Evolutionary conservation across 768 basidiomycete species (phyloP), one percentile per base, ranked within the genome.

Genomic region (Saitozyma podzolica): DNA sequence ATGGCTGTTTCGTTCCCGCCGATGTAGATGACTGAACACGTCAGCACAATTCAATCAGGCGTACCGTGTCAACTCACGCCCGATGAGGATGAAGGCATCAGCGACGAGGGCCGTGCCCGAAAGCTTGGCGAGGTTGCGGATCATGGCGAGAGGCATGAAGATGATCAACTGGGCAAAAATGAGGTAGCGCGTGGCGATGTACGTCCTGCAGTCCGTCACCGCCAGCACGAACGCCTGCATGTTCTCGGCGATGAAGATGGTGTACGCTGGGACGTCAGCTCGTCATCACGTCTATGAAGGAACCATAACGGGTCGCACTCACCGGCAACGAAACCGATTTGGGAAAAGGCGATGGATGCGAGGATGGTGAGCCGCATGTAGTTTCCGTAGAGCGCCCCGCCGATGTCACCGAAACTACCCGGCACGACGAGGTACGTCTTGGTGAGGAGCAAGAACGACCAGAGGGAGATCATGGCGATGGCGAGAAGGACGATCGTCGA

Each of bases 391-490:
- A 99, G 81, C 0, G 84, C 79, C 1, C 96, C 96, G 39, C 96
- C 96, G 59, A 99, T 93, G 74, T 98, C 96, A 79, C 95, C 95
- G 71, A 95, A 98, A 74, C 89, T 91, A 11, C 94, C 95, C 7
- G 89, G 87, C 14, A 97, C 90, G 53, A 88, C 88, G 56, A 91
- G 86, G 65, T 96, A 92, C 49, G 92, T 87, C 78, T 88, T 83
- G 47, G 95, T 86, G 56, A 99, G 85, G 0, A 98, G 85, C 37
- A 99, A 81, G 85, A 98, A 99, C 0, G 93, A 92, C 81, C 92
- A 92, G 4, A 98, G 81, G 2, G 92, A 96, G 56, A 97, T 86
- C 45, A 86, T 73, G 14, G 94, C 93, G 70, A 98, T 91, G 75
- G 86, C 83, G 7, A 87, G 80, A 69, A 98, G 87, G 2, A 88